Evolutionary conservation across 2,329 filamentous ascomycete genomes (phyloP).

Genomic region (Chrysoporthe austroafricana): DNA sequence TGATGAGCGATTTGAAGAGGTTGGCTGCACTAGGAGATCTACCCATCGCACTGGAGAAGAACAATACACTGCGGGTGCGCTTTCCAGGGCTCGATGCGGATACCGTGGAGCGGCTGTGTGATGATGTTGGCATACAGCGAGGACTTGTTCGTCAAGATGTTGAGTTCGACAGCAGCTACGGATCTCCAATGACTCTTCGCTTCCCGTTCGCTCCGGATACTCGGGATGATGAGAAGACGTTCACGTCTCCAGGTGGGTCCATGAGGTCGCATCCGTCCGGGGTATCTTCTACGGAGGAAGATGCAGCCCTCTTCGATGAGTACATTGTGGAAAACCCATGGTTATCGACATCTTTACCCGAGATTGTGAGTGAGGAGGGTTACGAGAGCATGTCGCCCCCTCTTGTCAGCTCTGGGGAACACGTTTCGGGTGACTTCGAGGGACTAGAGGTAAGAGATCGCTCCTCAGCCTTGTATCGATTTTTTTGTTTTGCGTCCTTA

Average conservation of each 20-base stretch:
- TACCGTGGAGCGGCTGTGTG: constrained; percentile 80
- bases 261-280: constrained; percentile 44
- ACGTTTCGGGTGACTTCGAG: constrained; percentile 54
- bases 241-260: constrained; percentile 54
- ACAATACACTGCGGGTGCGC: constrained; percentile 73
- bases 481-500: neutral
- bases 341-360: constrained; percentile 41
- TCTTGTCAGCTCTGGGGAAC: constrained; percentile 46
- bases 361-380: constrained; percentile 46
- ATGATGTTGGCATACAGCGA: constrained; percentile 82
- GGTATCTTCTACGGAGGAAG: constrained; percentile 43
- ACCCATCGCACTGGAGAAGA: constrained; percentile 73
- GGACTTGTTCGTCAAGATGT: constrained; percentile 78
- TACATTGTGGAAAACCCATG: constrained; percentile 51
- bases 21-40: constrained; percentile 81
- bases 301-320: constrained; percentile 47
- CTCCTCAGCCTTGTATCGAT: neutral
- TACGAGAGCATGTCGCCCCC: constrained; percentile 57
- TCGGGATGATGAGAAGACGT: constrained; percentile 34
- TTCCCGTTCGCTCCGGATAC: constrained; percentile 81
- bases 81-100: constrained; percentile 89
- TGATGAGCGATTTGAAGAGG: constrained; percentile 80
- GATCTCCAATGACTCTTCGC: constrained; percentile 73
- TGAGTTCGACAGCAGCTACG: constrained; percentile 70
- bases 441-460: constrained; percentile 47